phyloP scores from a whole-genome alignment of 257 asterid genomes.

The Nicotiana tomentosiformis region DNA sequence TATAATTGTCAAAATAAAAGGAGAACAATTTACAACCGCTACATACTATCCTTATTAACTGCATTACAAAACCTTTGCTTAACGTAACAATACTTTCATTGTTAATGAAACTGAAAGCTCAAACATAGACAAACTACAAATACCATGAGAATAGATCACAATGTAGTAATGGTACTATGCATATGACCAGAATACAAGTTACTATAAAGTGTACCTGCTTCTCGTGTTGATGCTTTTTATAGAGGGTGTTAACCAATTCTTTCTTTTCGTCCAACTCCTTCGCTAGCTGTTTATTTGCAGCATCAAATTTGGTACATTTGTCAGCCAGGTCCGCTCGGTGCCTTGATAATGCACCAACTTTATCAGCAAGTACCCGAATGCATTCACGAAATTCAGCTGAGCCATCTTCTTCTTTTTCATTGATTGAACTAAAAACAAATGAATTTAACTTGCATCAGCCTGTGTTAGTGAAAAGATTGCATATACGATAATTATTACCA shows the following conservation, averaged over 20 bases:
- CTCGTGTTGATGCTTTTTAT: conserved; percentile 77
- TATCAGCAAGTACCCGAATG: conserved; percentile 75
- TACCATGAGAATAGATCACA: neutral
- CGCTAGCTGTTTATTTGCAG: conserved; percentile 48
- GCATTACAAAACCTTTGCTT: neutral
- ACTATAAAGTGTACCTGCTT: conserved; percentile 58
- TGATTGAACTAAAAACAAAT: conserved; percentile 41
- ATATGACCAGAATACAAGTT: neutral
- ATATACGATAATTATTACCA: neutral
- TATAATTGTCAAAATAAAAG: neutral
- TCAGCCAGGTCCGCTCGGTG: conserved; percentile 64
- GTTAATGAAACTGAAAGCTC: neutral
- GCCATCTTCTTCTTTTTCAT: conserved; percentile 67
- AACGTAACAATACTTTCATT: neutral
- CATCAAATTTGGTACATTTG: conserved; percentile 69
- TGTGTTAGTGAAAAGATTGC: neutral
- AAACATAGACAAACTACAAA: neutral
- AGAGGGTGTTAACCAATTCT: conserved; percentile 69
- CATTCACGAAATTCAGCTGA: conserved; percentile 76
- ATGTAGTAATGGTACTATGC: neutral
- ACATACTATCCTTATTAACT: no score
- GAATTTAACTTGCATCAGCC: conserved; percentile 7
- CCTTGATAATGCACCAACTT: conserved; percentile 62
- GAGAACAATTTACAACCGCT: neutral
- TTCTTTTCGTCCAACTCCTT: conserved; percentile 86